Base-by-base conservation (phyloP, 805 yeast species). In the Saturnispora galanensis region DNA sequence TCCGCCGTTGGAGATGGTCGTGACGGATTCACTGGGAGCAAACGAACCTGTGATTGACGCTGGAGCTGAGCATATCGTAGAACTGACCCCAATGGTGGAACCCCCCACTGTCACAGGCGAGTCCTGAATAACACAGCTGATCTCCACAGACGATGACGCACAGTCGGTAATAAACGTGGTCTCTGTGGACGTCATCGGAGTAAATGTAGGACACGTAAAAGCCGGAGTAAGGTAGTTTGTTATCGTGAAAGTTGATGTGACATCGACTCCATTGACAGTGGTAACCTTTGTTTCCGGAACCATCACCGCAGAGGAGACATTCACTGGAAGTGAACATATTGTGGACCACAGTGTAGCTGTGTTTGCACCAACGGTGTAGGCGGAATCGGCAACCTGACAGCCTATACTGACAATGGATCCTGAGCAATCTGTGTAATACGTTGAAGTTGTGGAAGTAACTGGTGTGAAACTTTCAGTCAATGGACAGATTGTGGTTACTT, bases 401-500 rank as follows among this genome's bases (percentile, higher is more conserved):
- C 31, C 26, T 12, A 45, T 17, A 7, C 29, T 15, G 17, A 38
- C 11, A 2, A 21, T 10, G 15, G 29, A 37, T 8, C 42, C 41
- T 5, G 28, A 13, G 30, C 44, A 39, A 40, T 43, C 39, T 5
- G 47, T 39, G n/a, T 30, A 13, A 10, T 39, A n/a, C 8, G 49
- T 42, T 2, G 44, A 26, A 4, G 40, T 12, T 8, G 47, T 26
- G 10, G 41, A 16, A 2, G 50, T 41, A 6, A 46, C 34, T 7
- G 48, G 11, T 3, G 46, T 39, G 5, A 15, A 38, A 5, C 35
- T 31, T 34, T 31, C 49, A 10, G 56, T 41, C 15, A 54, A 13
- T 12, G 55, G 51, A 21, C 52, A 47, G 30, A 48, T 49, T 5
- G 56, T 52, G 3, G 56, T 52, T 10, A 54, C 42, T 15, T 33